Conservation (phyloP, 441 rosid species). For the Theobroma grandiflorum region DNA sequence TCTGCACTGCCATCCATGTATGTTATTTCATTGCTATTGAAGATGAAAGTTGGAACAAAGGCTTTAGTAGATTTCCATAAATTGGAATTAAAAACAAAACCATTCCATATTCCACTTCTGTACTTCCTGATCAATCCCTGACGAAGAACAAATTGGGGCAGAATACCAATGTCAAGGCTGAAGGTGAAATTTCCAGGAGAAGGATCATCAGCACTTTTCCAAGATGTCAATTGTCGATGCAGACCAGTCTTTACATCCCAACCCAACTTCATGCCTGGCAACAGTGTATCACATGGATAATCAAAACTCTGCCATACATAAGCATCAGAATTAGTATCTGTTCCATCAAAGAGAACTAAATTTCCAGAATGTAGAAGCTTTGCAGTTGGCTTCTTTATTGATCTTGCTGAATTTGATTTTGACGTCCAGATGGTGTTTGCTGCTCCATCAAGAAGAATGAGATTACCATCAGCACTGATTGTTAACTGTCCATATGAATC, state of each 20-base stretch:
- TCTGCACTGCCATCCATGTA: not conserved
- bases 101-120: slow-evolving; percentile 3
- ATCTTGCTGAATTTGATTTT: slow-evolving; percentile 7
- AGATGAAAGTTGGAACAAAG: not conserved
- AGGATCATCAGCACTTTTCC: slow-evolving; percentile 23
- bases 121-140: slow-evolving; percentile 27
- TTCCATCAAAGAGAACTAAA: slow-evolving; percentile 6
- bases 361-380: slow-evolving; percentile 40
- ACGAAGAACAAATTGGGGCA: slow-evolving; percentile 34
- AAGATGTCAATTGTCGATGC: slow-evolving; percentile 17
- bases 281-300: not conserved
- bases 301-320: slow-evolving; percentile 30
- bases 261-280: slow-evolving; percentile 27
- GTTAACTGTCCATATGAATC: slow-evolving; percentile 31
- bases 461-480: slow-evolving; percentile 38
- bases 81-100: not conserved
- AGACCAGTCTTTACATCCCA: slow-evolving; percentile 9
- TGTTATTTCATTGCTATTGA: not conserved
- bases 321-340: not conserved
- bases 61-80: not conserved
- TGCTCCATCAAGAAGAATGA: slow-evolving; percentile 29
- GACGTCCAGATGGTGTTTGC: slow-evolving; percentile 40
- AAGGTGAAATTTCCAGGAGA: slow-evolving; percentile 7
- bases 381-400: slow-evolving; percentile 27
- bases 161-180: not conserved